A percentile compares a stretch with the other conserved stretches of the same genome.
These are phyloP conservation scores for Tolypocladium album DNA, from an alignment of 2,329 filamentous ascomycete species.

Conservation along the genomic window DNA sequence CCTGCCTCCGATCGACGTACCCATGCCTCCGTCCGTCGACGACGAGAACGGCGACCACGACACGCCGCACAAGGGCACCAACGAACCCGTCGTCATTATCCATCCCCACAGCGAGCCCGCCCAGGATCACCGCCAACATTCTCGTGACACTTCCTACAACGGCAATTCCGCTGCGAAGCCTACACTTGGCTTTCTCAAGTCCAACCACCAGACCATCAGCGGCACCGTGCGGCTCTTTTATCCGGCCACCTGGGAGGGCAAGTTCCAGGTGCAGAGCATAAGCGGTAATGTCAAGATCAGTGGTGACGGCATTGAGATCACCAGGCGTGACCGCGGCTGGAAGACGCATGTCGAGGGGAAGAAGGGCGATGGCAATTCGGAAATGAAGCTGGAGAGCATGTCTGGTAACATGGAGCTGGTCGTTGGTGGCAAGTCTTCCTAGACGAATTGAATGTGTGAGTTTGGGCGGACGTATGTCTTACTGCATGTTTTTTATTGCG, in stretches of 20 bases:
- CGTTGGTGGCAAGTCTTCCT: slow-evolving; percentile 8
- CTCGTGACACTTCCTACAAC: background rate
- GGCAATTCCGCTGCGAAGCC: slow-evolving; percentile 1
- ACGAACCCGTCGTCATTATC: slow-evolving; percentile 11
- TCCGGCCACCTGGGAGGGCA: slow-evolving; percentile 39
- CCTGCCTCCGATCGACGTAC: background rate
- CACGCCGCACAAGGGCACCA: slow-evolving; percentile 3
- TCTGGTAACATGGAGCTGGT: slow-evolving; percentile 16
- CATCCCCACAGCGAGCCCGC: background rate
- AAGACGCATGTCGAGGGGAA: slow-evolving; percentile 21
- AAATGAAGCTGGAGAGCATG: slow-evolving; percentile 18
- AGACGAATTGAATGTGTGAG: background rate
- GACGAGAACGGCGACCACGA: background rate
- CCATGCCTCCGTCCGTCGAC: background rate
- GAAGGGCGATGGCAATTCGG: slow-evolving; percentile 30
- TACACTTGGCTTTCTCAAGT: slow-evolving; percentile 24
- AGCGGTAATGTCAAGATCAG: slow-evolving; percentile 26
- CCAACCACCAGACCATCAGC: slow-evolving; percentile 32
- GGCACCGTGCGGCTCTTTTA: slow-evolving; percentile 32
- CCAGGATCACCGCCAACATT: background rate
- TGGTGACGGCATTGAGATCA: slow-evolving; percentile 32
- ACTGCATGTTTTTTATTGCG: background rate
- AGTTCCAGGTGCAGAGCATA: slow-evolving; percentile 25
- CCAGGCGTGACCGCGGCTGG: slow-evolving; percentile 19
- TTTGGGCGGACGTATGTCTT: background rate